Conservation (phyloP, 1,284 basidiomycete species). For the Trametes versicolor region DNA sequence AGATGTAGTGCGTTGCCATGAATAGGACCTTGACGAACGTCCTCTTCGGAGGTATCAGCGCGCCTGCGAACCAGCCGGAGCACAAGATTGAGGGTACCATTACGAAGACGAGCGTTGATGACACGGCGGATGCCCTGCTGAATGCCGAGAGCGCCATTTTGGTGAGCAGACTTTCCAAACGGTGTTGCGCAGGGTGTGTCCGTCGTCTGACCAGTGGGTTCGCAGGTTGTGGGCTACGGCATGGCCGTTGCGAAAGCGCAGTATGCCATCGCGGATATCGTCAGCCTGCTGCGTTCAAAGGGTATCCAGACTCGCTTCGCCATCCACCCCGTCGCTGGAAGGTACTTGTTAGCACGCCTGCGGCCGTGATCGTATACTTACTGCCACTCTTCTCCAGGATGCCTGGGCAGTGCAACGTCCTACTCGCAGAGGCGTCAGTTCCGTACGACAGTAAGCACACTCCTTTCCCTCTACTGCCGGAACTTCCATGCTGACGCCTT, state of each 20-base stretch:
- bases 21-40: conserved; percentile 84
- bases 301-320: conserved; percentile 74
- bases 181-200: neutral
- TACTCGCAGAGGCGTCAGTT: conserved; percentile 87
- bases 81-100: conserved; percentile 85
- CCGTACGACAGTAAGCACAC: conserved; percentile 81
- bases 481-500: conserved; percentile 8
- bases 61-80: conserved; percentile 60
- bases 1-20: conserved; percentile 83
- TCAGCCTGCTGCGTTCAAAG: conserved; percentile 72
- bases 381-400: conserved; percentile 56
- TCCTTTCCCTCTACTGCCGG: conserved; percentile 13
- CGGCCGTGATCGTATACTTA: neutral
- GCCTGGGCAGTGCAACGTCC: conserved; percentile 89
- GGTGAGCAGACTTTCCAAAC: conserved; percentile 50
- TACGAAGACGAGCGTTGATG: conserved; percentile 80
- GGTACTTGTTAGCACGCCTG: conserved; percentile 25
- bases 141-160: conserved; percentile 88
- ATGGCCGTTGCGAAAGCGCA: conserved; percentile 93
- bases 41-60: conserved; percentile 81
- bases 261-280: conserved; percentile 87
- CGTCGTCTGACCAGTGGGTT: conserved; percentile 7
- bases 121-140: conserved; percentile 77
- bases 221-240: conserved; percentile 84
- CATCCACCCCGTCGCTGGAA: conserved; percentile 54